These are phyloP conservation scores for Chenopodium album DNA, from an alignment of 148 eudicot genomes.

Conservation along the genomic window DNA sequence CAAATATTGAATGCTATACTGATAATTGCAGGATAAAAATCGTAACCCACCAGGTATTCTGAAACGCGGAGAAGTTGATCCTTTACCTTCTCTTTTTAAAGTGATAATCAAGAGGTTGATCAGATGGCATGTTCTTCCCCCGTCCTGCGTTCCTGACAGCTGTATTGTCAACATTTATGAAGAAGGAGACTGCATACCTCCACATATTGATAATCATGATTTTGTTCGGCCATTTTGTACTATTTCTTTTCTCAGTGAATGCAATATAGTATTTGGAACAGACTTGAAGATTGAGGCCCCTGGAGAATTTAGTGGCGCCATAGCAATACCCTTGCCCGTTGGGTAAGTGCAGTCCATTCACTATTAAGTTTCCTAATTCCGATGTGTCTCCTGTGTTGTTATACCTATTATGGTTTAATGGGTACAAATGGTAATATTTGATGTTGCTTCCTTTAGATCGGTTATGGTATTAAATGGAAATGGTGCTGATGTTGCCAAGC, in stretches of 20 bases:
- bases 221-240: conserved; percentile 95
- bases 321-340: conserved; percentile 72
- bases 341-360: conserved; percentile 50
- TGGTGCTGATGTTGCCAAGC: conserved; percentile 55
- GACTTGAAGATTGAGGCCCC: conserved; percentile 68
- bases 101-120: conserved; percentile 80
- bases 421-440: not conserved
- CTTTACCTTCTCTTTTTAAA: conserved; percentile 76
- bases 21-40: conserved; percentile 67
- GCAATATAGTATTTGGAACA: conserved; percentile 78
- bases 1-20: not conserved
- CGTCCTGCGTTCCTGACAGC: conserved; percentile 91
- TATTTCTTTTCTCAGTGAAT: conserved; percentile 90
- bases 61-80: conserved; percentile 60
- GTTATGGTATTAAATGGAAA: conserved; percentile 49
- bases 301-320: conserved; percentile 70
- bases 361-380: not conserved
- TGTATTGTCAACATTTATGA: conserved; percentile 94
- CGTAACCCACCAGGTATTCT: conserved; percentile 97
- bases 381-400: not conserved
- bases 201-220: conserved; percentile 96
- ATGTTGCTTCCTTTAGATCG: conserved; percentile 31
- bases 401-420: not conserved
- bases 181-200: conserved; percentile 96
- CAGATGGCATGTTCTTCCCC: conserved; percentile 87